A percentile compares a stretch with the other conserved stretches of the same genome.
Evolutionary conservation across 2,329 filamentous ascomycete genomes (phyloP).

Genomic region (Rachicladosporium sp.): DNA sequence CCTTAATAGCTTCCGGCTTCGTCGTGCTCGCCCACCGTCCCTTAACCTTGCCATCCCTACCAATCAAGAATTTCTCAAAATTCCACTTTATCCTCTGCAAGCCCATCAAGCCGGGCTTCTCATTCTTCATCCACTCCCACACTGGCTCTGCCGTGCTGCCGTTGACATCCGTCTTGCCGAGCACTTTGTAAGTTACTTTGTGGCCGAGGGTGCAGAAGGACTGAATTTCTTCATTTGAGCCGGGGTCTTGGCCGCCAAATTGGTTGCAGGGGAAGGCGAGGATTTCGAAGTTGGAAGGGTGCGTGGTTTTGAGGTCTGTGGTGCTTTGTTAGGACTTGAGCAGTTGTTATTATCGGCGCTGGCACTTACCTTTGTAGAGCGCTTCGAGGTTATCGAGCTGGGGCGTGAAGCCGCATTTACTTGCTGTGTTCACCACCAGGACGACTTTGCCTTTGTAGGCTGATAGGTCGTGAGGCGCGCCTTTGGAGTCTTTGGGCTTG

Average conservation of each 20-base stretch:
- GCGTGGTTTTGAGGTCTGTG: conserved; percentile 46
- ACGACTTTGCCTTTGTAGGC: conserved; percentile 83
- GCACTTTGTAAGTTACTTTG: conserved; percentile 79
- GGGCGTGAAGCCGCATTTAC: conserved; percentile 96
- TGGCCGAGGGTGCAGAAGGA: conserved; percentile 84
- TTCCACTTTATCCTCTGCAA: conserved; percentile 97
- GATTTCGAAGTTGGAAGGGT: conserved; percentile 70
- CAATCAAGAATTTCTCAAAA: conserved; percentile 96
- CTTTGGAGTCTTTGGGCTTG: conserved; percentile 55
- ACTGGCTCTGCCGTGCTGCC: conserved; percentile 68
- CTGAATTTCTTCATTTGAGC: conserved; percentile 51
- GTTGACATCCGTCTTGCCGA: conserved; percentile 91
- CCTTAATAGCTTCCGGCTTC: conserved; percentile 72
- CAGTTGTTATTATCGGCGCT: background rate
- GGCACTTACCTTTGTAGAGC: conserved; percentile 55
- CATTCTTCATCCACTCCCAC: conserved; percentile 60
- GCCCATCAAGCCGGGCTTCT: conserved; percentile 72
- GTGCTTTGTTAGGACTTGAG: background rate
- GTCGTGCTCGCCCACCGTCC: conserved; percentile 76
- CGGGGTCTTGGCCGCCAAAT: conserved; percentile 83
- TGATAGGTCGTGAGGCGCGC: conserved; percentile 55
- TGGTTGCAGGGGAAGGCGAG: conserved; percentile 98
- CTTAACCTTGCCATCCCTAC: conserved; percentile 73
- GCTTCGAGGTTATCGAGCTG: conserved; percentile 86
- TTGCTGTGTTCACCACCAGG: conserved; percentile 93